Evolutionary conservation across 495 filamentous ascomycete species (phyloP), one percentile per base, ranked within the genome.

Genomic region (Cladorrhinum samala): DNA sequence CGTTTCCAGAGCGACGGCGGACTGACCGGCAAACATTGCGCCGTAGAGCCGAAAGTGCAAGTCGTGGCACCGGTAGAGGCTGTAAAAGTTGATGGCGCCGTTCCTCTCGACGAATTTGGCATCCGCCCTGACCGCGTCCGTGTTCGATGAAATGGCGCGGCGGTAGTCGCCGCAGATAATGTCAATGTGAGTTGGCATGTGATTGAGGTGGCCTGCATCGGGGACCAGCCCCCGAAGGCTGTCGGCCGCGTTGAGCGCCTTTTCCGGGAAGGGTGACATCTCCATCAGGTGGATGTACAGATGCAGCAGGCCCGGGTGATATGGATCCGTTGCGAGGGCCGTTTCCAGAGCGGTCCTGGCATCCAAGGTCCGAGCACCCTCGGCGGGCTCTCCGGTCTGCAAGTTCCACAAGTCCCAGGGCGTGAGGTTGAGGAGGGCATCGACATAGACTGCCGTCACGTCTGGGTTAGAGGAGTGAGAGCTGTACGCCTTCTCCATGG

Each of bases 211-310:
- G 3, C 85, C 85, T 0, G 81, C 73, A 49, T 87, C 82, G 0
- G 85, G 84, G 0, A 84, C 75, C 1, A 87, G 72, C 1, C 74
- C 76, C 2, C 83, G 79, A 2, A 88, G 74, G 39, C 73, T 70
- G 50, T 86, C 78, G 0, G 84, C 82, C 5, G 72, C 71, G 1
- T 65, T 64, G 2, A 87, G 63, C 0, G 80, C 84, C 4, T 56
- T 61, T 50, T 86, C 84, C 0, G 85, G 85, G 1, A 73, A 73
- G 0, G 63, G 55, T 2, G 83, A 87, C 84, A 87, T 87, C 60
- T 89, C 84, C 80, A 86, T 85, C 13, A 86, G 71, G 58, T 89
- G 85, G 49, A 87, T 86, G 54, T 87, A 87, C 2, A 86, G 64
- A 60, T 88, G 85, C 19, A 88, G 60, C 2, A 88, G 64, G 2